A percentile compares a stretch with the other conserved stretches of the same genome.
phyloP scores from a whole-genome alignment of 2,329 filamentous ascomycete genomes.

The Penicillium griseofulvum region DNA sequence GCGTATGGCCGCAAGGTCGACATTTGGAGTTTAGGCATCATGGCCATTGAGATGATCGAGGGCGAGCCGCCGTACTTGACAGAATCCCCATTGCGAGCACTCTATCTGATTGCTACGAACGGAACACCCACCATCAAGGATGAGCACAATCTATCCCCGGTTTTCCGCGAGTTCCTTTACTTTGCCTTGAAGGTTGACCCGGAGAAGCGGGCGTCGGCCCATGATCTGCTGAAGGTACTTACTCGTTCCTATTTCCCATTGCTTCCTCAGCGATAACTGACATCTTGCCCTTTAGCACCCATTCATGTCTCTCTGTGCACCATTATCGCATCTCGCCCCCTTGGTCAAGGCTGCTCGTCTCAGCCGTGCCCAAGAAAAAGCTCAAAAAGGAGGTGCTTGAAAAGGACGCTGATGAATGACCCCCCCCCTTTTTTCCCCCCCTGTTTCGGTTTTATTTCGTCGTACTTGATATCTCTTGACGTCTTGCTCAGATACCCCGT shows the following conservation, averaged over 20 bases:
- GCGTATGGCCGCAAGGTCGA: conserved; percentile 98
- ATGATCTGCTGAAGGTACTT: conserved; percentile 81
- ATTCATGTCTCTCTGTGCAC: conserved; percentile 75
- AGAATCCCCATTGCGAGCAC: conserved; percentile 84
- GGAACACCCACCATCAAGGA: conserved; percentile 95
- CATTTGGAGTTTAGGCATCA: conserved; percentile 97
- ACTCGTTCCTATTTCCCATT: not conserved
- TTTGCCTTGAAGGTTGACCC: conserved; percentile 96
- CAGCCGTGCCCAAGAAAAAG: conserved; percentile 81
- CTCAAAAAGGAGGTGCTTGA: conserved; percentile 57
- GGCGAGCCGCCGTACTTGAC: conserved; percentile 96
- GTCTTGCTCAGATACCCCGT: conserved; percentile 32
- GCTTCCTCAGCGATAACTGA: conserved; percentile 14
- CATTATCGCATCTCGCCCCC: conserved; percentile 74
- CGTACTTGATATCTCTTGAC: conserved; percentile 29
- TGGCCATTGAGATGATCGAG: conserved; percentile 99
- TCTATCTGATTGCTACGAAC: conserved; percentile 96
- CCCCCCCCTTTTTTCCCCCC: conserved; percentile 11
- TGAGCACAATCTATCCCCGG: conserved; percentile 72
- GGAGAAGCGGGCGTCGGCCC: conserved; percentile 91
- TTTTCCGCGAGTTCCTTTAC: conserved; percentile 88
- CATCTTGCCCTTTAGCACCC: conserved; percentile 58
- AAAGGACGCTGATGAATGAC: conserved; percentile 50
- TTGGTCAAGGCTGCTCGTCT: conserved; percentile 82
- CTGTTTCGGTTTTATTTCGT: conserved; percentile 22